Base-by-base conservation (phyloP, 2,329 filamentous ascomycete genomes). In the Bisporella sp. region DNA sequence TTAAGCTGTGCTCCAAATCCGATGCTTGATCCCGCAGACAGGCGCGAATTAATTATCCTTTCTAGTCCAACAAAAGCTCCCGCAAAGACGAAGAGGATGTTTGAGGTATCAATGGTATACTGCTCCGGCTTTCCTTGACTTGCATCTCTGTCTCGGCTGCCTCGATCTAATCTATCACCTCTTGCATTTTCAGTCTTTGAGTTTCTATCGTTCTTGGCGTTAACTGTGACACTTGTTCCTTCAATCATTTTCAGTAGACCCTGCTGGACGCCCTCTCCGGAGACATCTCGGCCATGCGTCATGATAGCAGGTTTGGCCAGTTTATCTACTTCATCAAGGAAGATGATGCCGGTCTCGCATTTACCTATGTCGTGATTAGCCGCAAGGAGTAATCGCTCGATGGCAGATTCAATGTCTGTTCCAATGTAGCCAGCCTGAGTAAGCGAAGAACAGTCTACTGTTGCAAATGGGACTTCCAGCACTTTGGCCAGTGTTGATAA, bases 341-440 rank as follows among this genome's bases (percentile, higher is more conserved):
- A 93, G 44, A 99, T 89, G 50, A 99, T 97, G 5, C 93, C 93
- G 48, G 88, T 81, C 65, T 99, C 92, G 6, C 90, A 85, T 49
- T 85, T 82, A 52, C 83, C 82, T 31, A 93, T 81, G 59, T 95
- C 87, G 67, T 95, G 95, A 66, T 95, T 92, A 6, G 92, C 84
- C 52, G 95, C 90, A 49, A 95, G 87, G 7, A 99, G 75, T 30
- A 99, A 76, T 42, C 93, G 79, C 63, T 96, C 89, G 40, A 99
- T 89, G 61, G 92, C 96, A 1, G 89, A 85, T 65, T 99, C 93
- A n/a, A 92, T 92, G 65, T 99, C 93, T 64, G 97, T 92, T 31
- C 93, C 93, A 59, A 99, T 96, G 62, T 99, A 99, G 30, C 93
- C 92, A 4, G 92, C 92, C 70, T 96, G 92, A 0, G 92, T 97